Conservation (phyloP, 2,329 filamentous ascomycete species). For the Stagonosporopsis vannaccii region DNA sequence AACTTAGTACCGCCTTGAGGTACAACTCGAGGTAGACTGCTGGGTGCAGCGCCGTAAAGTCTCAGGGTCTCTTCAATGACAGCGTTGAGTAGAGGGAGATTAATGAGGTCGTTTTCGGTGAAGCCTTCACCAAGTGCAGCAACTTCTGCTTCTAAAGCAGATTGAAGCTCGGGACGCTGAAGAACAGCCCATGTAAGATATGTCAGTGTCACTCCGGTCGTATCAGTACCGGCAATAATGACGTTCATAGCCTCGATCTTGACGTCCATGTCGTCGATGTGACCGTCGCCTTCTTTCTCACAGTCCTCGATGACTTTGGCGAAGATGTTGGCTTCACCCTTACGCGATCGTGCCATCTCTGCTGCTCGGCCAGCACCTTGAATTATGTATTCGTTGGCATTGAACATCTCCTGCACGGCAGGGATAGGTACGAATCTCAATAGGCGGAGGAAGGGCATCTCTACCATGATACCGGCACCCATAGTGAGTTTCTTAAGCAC, state of each 20-base stretch:
- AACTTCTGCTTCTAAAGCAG: slow-evolving; percentile 33
- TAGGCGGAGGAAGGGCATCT: slow-evolving; percentile 45
- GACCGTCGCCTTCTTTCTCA: slow-evolving; percentile 38
- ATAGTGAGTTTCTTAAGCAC: slow-evolving; percentile 47
- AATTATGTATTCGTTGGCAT: slow-evolving; percentile 44
- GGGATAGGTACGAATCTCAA: slow-evolving; percentile 42
- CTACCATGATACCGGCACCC: slow-evolving; percentile 47
- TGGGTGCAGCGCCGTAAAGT: slow-evolving; percentile 47
- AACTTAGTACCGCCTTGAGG: slow-evolving; percentile 47
- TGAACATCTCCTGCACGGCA: slow-evolving; percentile 44
- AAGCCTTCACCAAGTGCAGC: slow-evolving; percentile 27
- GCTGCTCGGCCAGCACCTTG: slow-evolving; percentile 42
- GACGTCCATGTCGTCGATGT: slow-evolving; percentile 44
- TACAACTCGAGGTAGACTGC: slow-evolving; percentile 47
- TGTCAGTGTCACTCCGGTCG: slow-evolving; percentile 44
- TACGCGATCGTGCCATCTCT: slow-evolving; percentile 38
- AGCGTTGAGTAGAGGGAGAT: slow-evolving; percentile 45
- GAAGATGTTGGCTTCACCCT: slow-evolving; percentile 43
- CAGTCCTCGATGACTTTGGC: slow-evolving; percentile 43
- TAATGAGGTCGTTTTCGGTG: slow-evolving; percentile 42
- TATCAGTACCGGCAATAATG: slow-evolving; percentile 48
- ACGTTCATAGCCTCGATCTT: slow-evolving; percentile 43
- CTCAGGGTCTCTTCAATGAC: slow-evolving; percentile 53
- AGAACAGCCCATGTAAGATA: slow-evolving; percentile 47
- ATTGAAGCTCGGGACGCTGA: slow-evolving; percentile 29